These are phyloP conservation scores for Lactifluus hygrophoroides DNA, from an alignment of 768 basidiomycete species.

Conservation along the genomic window DNA sequence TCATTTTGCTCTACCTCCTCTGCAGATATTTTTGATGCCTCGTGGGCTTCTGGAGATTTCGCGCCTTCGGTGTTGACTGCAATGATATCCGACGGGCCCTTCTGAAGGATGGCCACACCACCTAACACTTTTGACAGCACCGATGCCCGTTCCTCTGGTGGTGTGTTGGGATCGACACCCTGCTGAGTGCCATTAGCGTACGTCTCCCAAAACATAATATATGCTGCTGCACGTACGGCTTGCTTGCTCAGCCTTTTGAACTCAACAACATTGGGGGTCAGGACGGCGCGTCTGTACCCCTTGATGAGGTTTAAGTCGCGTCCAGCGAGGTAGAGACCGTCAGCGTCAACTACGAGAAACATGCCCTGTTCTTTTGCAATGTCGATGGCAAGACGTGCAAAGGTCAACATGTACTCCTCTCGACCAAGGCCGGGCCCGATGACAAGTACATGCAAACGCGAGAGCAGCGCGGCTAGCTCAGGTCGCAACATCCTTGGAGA, in stretches of 20 bases:
- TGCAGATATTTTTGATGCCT: slow-evolving; percentile 28
- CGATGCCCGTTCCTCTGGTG: slow-evolving; percentile 49
- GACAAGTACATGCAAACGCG: slow-evolving; percentile 85
- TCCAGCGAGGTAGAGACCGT: slow-evolving; percentile 79
- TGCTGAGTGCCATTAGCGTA: slow-evolving; percentile 4
- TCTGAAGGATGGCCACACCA: slow-evolving; percentile 85
- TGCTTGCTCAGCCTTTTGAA: slow-evolving; percentile 78
- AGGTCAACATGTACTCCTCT: slow-evolving; percentile 81
- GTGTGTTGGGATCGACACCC: slow-evolving; percentile 46
- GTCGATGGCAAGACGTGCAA: slow-evolving; percentile 64
- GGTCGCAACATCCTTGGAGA: slow-evolving; percentile 39
- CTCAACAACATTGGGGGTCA: slow-evolving; percentile 94
- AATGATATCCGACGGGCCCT: slow-evolving; percentile 77
- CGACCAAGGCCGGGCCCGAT: slow-evolving; percentile 94
- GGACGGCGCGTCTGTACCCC: slow-evolving; percentile 79
- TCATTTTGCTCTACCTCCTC: slow-evolving; percentile 33
- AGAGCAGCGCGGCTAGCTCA: slow-evolving; percentile 59
- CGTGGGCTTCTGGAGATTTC: slow-evolving; percentile 33
- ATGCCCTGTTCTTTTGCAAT: slow-evolving; percentile 65
- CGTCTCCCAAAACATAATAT: too few relatives aligned
- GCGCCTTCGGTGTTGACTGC: slow-evolving; percentile 63
- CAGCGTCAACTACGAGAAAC: slow-evolving; percentile 92
- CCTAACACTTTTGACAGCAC: slow-evolving; percentile 68
- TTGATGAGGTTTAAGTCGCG: slow-evolving; percentile 63
- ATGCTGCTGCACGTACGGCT: slow-evolving; percentile 37